Evolutionary conservation across 257 asterid species (phyloP).

Genomic region (Gardenia jasminoides): DNA sequence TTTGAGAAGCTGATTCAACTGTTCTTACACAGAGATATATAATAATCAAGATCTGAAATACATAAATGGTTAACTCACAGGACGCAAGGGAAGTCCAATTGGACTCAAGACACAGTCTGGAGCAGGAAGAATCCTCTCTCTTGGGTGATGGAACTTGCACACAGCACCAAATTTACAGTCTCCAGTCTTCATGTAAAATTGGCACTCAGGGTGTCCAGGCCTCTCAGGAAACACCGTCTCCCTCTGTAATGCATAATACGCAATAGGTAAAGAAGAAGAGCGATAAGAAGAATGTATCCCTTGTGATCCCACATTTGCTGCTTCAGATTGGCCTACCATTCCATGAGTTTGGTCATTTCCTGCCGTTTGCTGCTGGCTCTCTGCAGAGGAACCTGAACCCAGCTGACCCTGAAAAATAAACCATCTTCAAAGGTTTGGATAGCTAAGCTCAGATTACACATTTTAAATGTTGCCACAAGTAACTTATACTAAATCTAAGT

Average conservation of each 20-base stretch:
- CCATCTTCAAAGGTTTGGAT: not conserved
- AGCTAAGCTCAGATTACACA: not conserved
- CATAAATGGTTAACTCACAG: conserved; percentile 53
- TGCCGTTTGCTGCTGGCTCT: conserved; percentile 55
- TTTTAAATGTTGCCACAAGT: not conserved
- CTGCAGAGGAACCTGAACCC: conserved; percentile 74
- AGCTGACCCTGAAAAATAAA: conserved; percentile 63
- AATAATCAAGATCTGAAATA: conserved; percentile 1
- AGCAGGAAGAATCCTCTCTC: conserved; percentile 72
- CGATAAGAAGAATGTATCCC: conserved; percentile 43
- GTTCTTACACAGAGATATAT: not conserved
- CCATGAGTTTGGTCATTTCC: conserved; percentile 57
- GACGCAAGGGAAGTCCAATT: conserved; percentile 88
- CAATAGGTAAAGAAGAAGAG: conserved; percentile 63
- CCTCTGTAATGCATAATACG: conserved; percentile 68
- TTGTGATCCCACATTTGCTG: conserved; percentile 51
- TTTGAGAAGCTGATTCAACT: not conserved
- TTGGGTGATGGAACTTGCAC: conserved; percentile 95
- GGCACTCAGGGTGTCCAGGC: conserved; percentile 96
- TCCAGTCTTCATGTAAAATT: conserved; percentile 94
- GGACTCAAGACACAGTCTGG: conserved; percentile 91
- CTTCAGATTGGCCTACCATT: conserved; percentile 48
- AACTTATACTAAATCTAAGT: not conserved
- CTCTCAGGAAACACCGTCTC: conserved; percentile 91
- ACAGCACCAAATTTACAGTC: conserved; percentile 95